Conservation (phyloP, 2,329 filamentous ascomycete species). For the Calonectria pauciramosa region DNA sequence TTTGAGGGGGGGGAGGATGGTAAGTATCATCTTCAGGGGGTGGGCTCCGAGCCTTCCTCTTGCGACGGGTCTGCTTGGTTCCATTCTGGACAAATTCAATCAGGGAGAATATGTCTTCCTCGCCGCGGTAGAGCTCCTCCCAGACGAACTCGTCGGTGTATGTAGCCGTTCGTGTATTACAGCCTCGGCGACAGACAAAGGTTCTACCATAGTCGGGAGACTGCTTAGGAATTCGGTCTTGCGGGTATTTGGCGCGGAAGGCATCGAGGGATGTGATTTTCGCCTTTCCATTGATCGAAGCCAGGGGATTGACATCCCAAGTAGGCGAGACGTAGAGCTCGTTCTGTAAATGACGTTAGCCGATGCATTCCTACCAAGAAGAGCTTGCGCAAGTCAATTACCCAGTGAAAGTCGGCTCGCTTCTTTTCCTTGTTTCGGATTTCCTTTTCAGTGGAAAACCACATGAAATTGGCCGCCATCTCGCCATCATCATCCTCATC, state of each 20-base stretch:
- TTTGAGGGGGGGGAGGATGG: conserved; percentile 51
- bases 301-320: conserved; percentile 88
- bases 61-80: conserved; percentile 75
- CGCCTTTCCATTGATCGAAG: conserved; percentile 92
- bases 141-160: conserved; percentile 95
- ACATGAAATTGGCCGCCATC: conserved; percentile 91
- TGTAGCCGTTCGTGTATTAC: conserved; percentile 87
- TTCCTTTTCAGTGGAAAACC: conserved; percentile 94
- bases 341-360: conserved; percentile 65
- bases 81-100: conserved; percentile 77
- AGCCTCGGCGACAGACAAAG: conserved; percentile 91
- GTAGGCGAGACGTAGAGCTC: conserved; percentile 93
- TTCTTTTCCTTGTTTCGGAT: conserved; percentile 88
- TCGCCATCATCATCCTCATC: conserved; percentile 75
- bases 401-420: conserved; percentile 80
- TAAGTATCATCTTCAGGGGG: conserved; percentile 51
- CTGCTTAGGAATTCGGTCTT: conserved; percentile 79
- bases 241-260: conserved; percentile 80
- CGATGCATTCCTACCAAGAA: neutral
- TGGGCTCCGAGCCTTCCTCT: conserved; percentile 48
- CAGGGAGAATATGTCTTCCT: conserved; percentile 73
- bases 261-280: conserved; percentile 79
- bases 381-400: conserved; percentile 51
- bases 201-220: conserved; percentile 85
- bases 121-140: conserved; percentile 85